Evolutionary conservation across 1,284 basidiomycete genomes (phyloP), one percentile per base, ranked within the genome.

Genomic region (Psilocybe mexicana): DNA sequence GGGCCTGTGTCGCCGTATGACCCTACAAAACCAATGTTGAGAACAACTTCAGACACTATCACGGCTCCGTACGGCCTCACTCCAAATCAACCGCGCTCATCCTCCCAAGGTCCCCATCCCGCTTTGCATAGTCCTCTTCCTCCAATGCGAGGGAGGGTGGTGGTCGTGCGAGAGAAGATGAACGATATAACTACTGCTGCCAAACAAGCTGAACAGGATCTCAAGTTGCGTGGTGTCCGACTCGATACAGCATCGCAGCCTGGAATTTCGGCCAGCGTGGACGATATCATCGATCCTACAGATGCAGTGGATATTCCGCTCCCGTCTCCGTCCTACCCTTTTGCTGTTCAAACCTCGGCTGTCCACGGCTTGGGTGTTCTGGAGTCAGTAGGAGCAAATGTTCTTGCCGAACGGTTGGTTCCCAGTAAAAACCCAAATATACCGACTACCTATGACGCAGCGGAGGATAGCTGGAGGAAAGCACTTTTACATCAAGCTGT

Each of bases 131-230:
- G 67, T 67, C 58, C 67, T 65, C 74, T 62, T 70, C 76, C 62
- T 68, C 70, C 63, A 62, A 74, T 66, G 4, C 59, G 69, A 60
- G 73, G 82, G 61, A 78, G 90, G 48, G 90, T 93, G 0, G 88
- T 91, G 1, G 90, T 93, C 18, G 85, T 93, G 48, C 80, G 90
- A 24, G 91, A 93, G 69, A 86, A 85, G 66, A 83, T 93, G 82
- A 77, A 81, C 11, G 86, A 92, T 63, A 72, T 93, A 45, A 77
- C 70, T 43, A 72, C 76, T 43, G 90, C 90, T 36, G 87, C 87
- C 12, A 87, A 84, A 66, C 84, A 89, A 66, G 86, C 85, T 3
- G 87, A 91, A 66, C 79, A 83, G 62, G 88, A 91, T 49, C 75
- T 90, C 62, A 87, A 85, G 64, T 69, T 72, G 23, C 82, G 81